Evolutionary conservation across 2,329 filamentous ascomycete genomes (phyloP), one percentile per base, ranked within the genome.

Genomic region (Ilyonectria destructans): DNA sequence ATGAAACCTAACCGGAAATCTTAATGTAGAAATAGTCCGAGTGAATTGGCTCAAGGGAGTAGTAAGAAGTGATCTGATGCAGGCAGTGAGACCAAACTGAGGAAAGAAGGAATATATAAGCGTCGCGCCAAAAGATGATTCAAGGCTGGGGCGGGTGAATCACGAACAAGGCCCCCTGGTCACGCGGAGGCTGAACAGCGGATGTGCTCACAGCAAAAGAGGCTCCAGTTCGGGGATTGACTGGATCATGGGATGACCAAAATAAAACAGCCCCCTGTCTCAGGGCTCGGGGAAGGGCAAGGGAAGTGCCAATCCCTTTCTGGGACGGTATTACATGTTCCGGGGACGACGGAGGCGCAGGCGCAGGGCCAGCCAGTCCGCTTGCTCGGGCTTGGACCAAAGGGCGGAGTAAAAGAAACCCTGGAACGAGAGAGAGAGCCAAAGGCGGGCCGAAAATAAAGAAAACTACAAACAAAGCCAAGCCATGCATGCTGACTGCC

Each of bases 61-160:
- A 8, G 52, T 40, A 29, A 23, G 23, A 35, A 37, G 33, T 51
- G 62, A 65, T 40, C 49, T 33, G 57, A 61, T 23, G 51, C 52
- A 66, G 63, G 63, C 52, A 62, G 55, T 66, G 58, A 52, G 33
- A 54, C 12, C 13, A 35, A 26, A n/a, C 56, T 40, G n/a, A 35
- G 19, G 37, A 13, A 40, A 31, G 57, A 33, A 57, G 23, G 17
- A 19, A 55, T 61, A 66, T 66, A 66, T 66, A 61, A 48, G 31
- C 43, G 51, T 48, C 63, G 43, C 63, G 63, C 63, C 63, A 66
- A 59, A 66, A 29, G 35, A 45, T 66, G 52, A 61, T 62, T 66
- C 58, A 66, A 52, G 29, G 49, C 29, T 21, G 29, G 48, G 48
- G 48, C 48, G 43, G 35, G 48, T 43, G 35, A 54, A 45, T 49